phyloP scores from a whole-genome alignment of 345 rosid species.

The Eucalyptus sideroxylon region DNA sequence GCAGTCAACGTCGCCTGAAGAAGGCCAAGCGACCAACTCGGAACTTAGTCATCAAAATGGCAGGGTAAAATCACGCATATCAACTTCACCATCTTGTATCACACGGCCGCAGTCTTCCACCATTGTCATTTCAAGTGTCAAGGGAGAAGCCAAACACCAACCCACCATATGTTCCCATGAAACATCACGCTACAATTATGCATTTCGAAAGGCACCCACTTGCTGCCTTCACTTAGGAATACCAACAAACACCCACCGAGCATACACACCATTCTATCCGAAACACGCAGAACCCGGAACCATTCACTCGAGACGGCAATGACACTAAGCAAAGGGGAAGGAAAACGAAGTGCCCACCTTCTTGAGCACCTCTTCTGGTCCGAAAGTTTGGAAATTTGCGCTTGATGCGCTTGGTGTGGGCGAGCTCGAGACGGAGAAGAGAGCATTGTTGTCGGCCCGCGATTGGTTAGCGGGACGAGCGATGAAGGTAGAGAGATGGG shows the following conservation, averaged over 20 bases:
- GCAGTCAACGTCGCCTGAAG: background rate
- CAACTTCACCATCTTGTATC: background rate
- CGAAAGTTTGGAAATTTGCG: background rate
- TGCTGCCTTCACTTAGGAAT: background rate
- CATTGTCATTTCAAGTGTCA: background rate
- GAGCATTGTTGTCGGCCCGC: conserved; percentile 4
- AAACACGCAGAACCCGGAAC: background rate
- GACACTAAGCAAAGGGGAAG: background rate
- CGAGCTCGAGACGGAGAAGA: conserved; percentile 14
- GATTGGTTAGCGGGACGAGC: background rate
- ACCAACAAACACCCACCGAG: background rate
- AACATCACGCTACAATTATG: background rate
- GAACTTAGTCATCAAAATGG: background rate
- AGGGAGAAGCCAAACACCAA: background rate
- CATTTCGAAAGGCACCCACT: background rate
- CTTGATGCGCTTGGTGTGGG: background rate
- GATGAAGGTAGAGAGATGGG: conserved; percentile 39
- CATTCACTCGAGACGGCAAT: background rate
- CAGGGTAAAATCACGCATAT: background rate
- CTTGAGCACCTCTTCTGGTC: conserved; percentile 6
- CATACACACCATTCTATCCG: background rate
- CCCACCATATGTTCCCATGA: background rate
- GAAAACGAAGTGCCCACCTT: conserved; percentile 17
- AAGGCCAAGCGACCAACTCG: background rate
- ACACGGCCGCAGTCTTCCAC: background rate